Evolutionary conservation across 2,329 filamentous ascomycete species (phyloP), one percentile per base, ranked within the genome.

Genomic region (Bipolaris oryzae): DNA sequence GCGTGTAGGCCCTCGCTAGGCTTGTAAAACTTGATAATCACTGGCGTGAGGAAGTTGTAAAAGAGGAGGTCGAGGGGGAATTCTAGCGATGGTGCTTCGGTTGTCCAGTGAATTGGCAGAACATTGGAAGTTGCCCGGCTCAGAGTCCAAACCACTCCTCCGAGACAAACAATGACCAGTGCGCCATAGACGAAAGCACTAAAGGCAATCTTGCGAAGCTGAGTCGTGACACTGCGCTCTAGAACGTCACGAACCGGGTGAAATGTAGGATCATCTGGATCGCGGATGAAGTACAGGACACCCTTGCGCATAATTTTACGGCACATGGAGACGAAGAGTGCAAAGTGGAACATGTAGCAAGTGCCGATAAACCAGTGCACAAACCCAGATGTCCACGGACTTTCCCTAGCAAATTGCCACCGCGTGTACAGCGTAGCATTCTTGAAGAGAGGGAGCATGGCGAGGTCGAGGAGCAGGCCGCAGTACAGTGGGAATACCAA

Each of bases 291-390:
- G 80, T 97, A 98, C 57, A 99, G 82, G 38, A 99, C 95, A 49
- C 95, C 95, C 65, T 87, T 92, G 61, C 95, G 89, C 89, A 99
- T 91, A 57, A 98, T 96, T 79, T 96, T 97, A 61, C 95, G 89
- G 77, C 95, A 99, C 93, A 99, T 98, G 54, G 93, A 96, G 16
- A 99, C 95, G 73, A 99, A 99, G 3, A 99, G 84, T 5, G 95
- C 95, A 74, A 99, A 99, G 74, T 99, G 95, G 79, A 99, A 99
- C 96, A 99, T 99, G 77, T 99, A 99, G 61, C 93, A 96, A 3
- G 95, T 99, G 46, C 95, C 95, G 54, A 97, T 89, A 72, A 99
- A 99, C 95, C 95, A 99, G 75, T 99, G 95, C 50, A 98, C 90
- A 74, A 99, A 99, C 13, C 96, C 86, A 13, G 94, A 96, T 0